A percentile compares a stretch with the other conserved stretches of the same genome.
Evolutionary conservation across 768 basidiomycete species (phyloP).

Genomic region (Tubosaeta brunneosetosa): DNA sequence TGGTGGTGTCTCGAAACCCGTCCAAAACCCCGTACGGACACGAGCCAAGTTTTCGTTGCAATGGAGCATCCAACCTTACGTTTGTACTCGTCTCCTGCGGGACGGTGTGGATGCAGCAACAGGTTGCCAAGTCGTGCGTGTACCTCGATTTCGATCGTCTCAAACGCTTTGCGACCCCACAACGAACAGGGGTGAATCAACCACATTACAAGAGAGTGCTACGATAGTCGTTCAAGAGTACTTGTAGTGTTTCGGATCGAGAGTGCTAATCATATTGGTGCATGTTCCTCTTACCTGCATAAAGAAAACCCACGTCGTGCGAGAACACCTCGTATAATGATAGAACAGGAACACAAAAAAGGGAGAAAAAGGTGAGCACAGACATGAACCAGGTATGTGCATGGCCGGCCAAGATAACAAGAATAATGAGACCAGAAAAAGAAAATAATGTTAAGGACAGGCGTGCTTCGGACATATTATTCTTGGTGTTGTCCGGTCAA

Average conservation of each 20-base stretch:
- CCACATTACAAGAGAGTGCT: constrained; percentile 23
- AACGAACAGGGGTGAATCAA: constrained; percentile 7
- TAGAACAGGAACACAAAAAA: constrained; percentile 15
- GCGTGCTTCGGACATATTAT: constrained; percentile 13
- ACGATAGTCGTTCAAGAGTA: constrained; percentile 26
- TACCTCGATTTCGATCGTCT: not conserved
- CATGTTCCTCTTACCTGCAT: constrained; percentile 27
- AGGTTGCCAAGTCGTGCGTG: not conserved
- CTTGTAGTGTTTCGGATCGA: constrained; percentile 22
- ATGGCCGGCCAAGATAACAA: constrained; percentile 27
- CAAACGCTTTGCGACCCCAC: not conserved
- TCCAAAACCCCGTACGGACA: not conserved
- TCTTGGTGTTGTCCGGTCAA: constrained; percentile 14
- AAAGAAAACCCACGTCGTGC: constrained; percentile 18
- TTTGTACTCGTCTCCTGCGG: not conserved
- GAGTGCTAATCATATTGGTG: constrained; percentile 18
- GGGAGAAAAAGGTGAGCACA: not conserved
- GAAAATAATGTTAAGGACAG: constrained; percentile 31
- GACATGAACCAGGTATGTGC: constrained; percentile 19
- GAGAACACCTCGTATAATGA: constrained; percentile 11
- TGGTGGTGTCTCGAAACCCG: not conserved
- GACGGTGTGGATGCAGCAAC: not conserved
- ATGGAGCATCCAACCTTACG: not conserved
- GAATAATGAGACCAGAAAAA: constrained; percentile 15
- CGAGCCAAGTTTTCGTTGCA: not conserved